Conservation (phyloP, 2,329 filamentous ascomycete species). For the Aphanocladium album region DNA sequence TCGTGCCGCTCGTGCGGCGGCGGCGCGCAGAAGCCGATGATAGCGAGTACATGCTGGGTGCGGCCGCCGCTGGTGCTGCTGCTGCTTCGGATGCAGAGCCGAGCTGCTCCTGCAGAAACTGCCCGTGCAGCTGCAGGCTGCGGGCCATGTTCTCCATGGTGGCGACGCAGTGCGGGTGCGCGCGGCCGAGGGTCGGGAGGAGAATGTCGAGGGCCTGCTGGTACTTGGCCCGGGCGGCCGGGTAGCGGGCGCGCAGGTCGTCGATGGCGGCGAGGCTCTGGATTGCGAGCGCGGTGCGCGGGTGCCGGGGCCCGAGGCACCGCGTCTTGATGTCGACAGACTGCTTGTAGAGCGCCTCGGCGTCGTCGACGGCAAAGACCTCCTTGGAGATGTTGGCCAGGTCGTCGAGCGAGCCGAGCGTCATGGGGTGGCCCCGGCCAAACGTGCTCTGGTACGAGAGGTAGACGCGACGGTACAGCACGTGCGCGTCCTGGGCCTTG, state of each 20-base stretch:
- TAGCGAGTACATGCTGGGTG: background rate
- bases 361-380: constrained; percentile 23
- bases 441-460: constrained; percentile 23
- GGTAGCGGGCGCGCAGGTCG: constrained; percentile 19
- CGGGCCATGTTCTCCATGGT: constrained; percentile 22
- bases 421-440: constrained; percentile 22
- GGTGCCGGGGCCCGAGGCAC: constrained; percentile 20
- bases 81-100: too few species aligned
- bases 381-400: constrained; percentile 21
- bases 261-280: constrained; percentile 24
- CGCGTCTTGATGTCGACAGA: constrained; percentile 21
- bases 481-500: constrained; percentile 22
- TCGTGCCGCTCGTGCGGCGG: background rate
- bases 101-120: constrained; percentile 12
- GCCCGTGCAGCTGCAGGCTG: constrained; percentile 17
- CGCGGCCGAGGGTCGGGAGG: constrained; percentile 18
- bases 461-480: constrained; percentile 21
- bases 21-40: too few species aligned
- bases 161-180: constrained; percentile 20
- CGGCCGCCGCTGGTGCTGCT: background rate
- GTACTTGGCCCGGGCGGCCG: constrained; percentile 20
- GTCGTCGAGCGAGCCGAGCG: constrained; percentile 24
- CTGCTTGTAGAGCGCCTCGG: constrained; percentile 23
- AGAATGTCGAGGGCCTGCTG: constrained; percentile 20
- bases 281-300: constrained; percentile 20